Evolutionary conservation across 331 rosid species (phyloP).

Genomic region (Erythrophleum ivorense): DNA sequence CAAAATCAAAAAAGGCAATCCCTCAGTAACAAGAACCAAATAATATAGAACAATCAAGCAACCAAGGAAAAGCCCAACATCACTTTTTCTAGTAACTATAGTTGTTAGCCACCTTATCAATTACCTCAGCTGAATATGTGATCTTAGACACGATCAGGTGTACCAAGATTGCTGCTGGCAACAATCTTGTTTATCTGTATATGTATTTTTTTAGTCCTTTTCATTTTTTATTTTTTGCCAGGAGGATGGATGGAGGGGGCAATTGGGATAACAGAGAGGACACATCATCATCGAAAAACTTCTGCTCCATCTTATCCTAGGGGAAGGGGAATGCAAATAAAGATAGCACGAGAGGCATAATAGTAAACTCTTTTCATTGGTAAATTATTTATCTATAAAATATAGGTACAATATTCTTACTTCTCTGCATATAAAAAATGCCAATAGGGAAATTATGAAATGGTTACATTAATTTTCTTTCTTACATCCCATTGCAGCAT

Average conservation of each 20-base stretch:
- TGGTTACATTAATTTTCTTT: background rate
- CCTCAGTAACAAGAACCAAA: background rate
- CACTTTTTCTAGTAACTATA: too few relatives aligned
- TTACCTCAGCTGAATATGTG: too few relatives aligned
- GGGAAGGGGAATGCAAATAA: background rate
- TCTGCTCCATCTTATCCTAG: constrained; percentile 2
- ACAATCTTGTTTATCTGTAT: too few relatives aligned
- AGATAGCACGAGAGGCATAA: background rate
- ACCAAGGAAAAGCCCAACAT: background rate
- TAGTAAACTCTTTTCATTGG: background rate
- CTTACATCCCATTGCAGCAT: background rate
- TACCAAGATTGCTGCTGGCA: too few relatives aligned
- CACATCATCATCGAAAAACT: constrained; percentile 22
- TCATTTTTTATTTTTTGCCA: too few relatives aligned
- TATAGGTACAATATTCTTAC: background rate
- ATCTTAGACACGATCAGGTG: too few relatives aligned
- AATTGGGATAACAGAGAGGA: constrained; percentile 5
- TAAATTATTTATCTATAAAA: background rate
- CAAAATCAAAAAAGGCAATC: too few relatives aligned
- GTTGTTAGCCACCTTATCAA: too few relatives aligned
- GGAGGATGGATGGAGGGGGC: background rate
- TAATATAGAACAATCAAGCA: background rate
- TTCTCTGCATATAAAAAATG: background rate
- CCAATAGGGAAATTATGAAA: background rate
- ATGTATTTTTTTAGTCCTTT: too few relatives aligned